A percentile compares a stretch with the other conserved stretches of the same genome.
phyloP scores from a whole-genome alignment of 768 basidiomycete genomes.

The Albatrellus ellisii region DNA sequence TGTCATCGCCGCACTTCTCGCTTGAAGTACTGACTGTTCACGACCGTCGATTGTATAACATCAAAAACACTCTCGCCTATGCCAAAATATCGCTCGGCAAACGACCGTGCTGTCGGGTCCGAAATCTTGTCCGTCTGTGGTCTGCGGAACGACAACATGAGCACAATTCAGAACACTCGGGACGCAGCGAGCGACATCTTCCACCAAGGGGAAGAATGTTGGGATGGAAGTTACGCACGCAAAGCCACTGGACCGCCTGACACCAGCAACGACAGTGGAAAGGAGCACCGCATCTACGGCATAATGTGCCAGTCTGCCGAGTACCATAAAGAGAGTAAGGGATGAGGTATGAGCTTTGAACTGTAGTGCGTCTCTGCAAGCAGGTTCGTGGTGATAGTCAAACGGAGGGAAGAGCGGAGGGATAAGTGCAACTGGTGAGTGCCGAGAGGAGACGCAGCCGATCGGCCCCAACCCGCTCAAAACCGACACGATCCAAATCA shows the following conservation, averaged over 20 bases:
- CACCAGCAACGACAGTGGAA: slow-evolving; percentile 84
- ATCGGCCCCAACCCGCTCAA: no score
- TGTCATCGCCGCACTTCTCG: slow-evolving; percentile 30
- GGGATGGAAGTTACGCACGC: slow-evolving; percentile 40
- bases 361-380: no score
- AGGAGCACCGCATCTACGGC: slow-evolving; percentile 74
- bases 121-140: slow-evolving; percentile 55
- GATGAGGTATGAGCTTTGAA: no score
- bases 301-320: slow-evolving; percentile 74
- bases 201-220: slow-evolving; percentile 2
- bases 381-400: no score
- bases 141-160: slow-evolving; percentile 31
- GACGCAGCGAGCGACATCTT: neutral
- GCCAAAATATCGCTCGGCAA: slow-evolving; percentile 73
- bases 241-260: slow-evolving; percentile 84
- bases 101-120: slow-evolving; percentile 62
- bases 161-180: neutral
- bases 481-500: no score
- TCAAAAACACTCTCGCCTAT: slow-evolving; percentile 87
- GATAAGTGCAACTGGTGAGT: no score
- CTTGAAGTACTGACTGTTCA: slow-evolving; percentile 78
- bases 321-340: slow-evolving; percentile 18
- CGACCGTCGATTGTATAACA: slow-evolving; percentile 70
- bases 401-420: no score
- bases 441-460: no score